Conservation (phyloP, 148 eudicot genomes). For the Arbutus unedo region DNA sequence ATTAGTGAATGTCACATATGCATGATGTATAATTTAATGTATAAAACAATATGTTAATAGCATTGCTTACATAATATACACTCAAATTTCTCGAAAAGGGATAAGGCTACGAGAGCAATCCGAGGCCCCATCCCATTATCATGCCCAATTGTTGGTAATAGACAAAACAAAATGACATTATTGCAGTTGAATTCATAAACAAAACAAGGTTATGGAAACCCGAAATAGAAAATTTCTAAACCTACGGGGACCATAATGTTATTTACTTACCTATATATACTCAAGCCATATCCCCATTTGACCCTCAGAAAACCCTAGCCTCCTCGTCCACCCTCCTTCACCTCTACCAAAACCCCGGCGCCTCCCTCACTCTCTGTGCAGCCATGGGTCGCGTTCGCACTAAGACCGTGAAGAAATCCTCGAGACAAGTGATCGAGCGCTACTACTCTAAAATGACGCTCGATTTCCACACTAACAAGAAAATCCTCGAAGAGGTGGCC, state of each 20-base stretch:
- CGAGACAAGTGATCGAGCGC: slow-evolving; percentile 35
- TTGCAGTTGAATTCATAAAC: background rate
- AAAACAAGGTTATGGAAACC: background rate
- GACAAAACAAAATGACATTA: no score
- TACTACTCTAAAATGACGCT: slow-evolving; percentile 40
- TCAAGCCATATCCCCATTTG: background rate
- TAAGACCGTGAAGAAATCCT: slow-evolving; percentile 38
- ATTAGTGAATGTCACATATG: no score
- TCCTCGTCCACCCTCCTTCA: background rate
- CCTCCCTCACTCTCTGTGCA: background rate
- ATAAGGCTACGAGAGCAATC: no score
- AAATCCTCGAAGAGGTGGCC: slow-evolving; percentile 33
- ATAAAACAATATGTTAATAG: no score
- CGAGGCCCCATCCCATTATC: no score
- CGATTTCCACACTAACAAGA: slow-evolving; percentile 44
- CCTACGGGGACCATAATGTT: background rate
- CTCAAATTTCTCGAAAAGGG: no score
- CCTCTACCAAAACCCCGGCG: background rate
- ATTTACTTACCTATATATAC: background rate
- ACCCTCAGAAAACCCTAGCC: slow-evolving; percentile 9
- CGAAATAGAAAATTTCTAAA: background rate
- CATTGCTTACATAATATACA: no score
- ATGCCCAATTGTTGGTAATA: no score
- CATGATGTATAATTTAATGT: no score
- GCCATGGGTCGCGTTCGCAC: slow-evolving; percentile 39